Conservation (phyloP, 2,329 filamentous ascomycete species). For the Beauveria brongniartii region DNA sequence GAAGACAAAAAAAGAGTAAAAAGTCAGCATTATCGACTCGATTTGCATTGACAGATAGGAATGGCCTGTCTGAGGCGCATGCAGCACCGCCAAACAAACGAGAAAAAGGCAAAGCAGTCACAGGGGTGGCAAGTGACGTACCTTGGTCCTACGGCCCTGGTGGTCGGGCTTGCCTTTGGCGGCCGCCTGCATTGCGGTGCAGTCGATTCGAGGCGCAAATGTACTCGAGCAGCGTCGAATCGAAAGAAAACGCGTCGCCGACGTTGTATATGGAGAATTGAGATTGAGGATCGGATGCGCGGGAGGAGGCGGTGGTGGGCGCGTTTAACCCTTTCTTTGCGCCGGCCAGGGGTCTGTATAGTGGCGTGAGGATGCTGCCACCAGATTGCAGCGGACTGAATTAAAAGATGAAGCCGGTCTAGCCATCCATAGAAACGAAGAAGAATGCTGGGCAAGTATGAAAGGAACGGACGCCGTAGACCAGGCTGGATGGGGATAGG, state of each 20-base stretch:
- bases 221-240: background rate
- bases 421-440: background rate
- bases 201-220: background rate
- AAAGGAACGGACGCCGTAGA: slow-evolving; percentile 4
- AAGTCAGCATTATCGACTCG: background rate
- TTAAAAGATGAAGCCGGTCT: background rate
- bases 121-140: slow-evolving; percentile 18
- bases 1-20: background rate
- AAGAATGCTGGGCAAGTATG: background rate
- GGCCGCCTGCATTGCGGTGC: slow-evolving; percentile 19
- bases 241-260: background rate
- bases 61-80: background rate
- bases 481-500: background rate
- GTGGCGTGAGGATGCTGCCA: background rate
- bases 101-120: background rate
- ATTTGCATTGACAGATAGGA: background rate
- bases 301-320: background rate
- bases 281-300: background rate
- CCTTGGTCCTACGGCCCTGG: slow-evolving; percentile 56
- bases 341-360: background rate
- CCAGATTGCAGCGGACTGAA: background rate
- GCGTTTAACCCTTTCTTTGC: background rate
- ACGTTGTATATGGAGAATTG: background rate
- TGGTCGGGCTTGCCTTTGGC: slow-evolving; percentile 49
- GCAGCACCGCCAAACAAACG: background rate